These are phyloP conservation scores for Penicillium diatomitis DNA, from an alignment of 495 filamentous ascomycete genomes.

Conservation along the genomic window DNA sequence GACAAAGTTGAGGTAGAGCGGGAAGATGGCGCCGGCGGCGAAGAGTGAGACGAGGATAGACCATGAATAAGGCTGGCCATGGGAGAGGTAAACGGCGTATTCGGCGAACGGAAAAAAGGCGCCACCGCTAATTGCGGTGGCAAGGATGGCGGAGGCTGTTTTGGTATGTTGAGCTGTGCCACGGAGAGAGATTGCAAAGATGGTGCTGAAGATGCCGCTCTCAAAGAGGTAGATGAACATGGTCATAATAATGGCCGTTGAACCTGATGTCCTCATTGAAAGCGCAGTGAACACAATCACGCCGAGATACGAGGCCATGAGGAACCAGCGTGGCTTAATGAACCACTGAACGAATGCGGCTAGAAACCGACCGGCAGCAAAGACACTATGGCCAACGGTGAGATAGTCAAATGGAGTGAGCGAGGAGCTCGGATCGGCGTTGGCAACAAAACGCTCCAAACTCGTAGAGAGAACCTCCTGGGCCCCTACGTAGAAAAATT, in stretches of 20 bases:
- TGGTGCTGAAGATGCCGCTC: slow-evolving; percentile 51
- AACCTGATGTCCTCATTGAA: slow-evolving; percentile 43
- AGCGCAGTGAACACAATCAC: slow-evolving; percentile 47
- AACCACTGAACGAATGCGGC: slow-evolving; percentile 45
- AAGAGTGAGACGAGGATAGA: slow-evolving; percentile 51
- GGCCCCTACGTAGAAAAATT: slow-evolving; percentile 58
- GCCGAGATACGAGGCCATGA: slow-evolving; percentile 46
- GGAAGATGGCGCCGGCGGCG: slow-evolving; percentile 47
- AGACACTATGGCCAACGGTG: slow-evolving; percentile 49
- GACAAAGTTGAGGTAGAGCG: slow-evolving; percentile 49
- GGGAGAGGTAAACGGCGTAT: slow-evolving; percentile 31
- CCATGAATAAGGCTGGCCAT: slow-evolving; percentile 40
- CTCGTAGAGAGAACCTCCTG: slow-evolving; percentile 50
- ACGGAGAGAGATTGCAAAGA: slow-evolving; percentile 52
- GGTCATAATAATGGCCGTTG: slow-evolving; percentile 38
- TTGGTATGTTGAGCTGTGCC: slow-evolving; percentile 55
- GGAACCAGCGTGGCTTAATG: slow-evolving; percentile 54
- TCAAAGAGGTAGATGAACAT: slow-evolving; percentile 54
- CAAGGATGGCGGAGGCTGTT: slow-evolving; percentile 42
- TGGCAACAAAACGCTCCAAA: slow-evolving; percentile 33
- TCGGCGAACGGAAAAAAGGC: slow-evolving; percentile 48
- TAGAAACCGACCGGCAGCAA: slow-evolving; percentile 54
- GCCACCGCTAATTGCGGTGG: slow-evolving; percentile 49
- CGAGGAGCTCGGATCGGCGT: slow-evolving; percentile 20
- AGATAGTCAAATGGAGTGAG: slow-evolving; percentile 35